These are phyloP conservation scores for Syncephalastrum monosporum DNA, from an alignment of 371 early-diverging fungal genomes.

Conservation along the genomic window DNA sequence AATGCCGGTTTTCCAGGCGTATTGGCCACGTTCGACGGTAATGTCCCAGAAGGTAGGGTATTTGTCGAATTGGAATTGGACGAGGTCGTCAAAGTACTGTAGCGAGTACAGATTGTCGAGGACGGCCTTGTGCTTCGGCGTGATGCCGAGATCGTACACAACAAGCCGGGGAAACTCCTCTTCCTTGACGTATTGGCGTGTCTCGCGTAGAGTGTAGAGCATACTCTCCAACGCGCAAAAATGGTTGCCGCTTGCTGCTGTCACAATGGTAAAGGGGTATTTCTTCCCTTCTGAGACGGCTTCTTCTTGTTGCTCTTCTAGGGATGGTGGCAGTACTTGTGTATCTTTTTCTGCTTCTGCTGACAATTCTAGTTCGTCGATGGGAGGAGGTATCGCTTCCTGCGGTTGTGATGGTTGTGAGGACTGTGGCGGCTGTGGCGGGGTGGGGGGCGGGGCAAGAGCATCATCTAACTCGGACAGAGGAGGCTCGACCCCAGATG, in stretches of 20 bases:
- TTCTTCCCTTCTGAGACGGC: not conserved
- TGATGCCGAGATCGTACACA: slow-evolving; percentile 50
- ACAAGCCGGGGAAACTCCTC: slow-evolving; percentile 35
- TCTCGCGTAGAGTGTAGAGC: slow-evolving; percentile 33
- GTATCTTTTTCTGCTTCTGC: too few species aligned
- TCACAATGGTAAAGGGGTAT: slow-evolving; percentile 40
- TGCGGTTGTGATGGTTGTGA: not conserved
- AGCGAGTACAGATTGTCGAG: slow-evolving; percentile 28
- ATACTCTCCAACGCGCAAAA: slow-evolving; percentile 52
- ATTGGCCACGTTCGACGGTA: slow-evolving; percentile 44
- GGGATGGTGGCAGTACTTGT: not conserved
- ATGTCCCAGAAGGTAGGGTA: slow-evolving; percentile 58
- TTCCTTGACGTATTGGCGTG: slow-evolving; percentile 12
- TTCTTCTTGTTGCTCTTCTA: not conserved
- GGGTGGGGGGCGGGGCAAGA: not conserved
- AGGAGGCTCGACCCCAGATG: not conserved
- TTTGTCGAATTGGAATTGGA: slow-evolving; percentile 35
- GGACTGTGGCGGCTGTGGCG: not conserved
- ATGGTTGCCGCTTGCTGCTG: slow-evolving; percentile 53
- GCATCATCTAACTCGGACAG: too few species aligned
- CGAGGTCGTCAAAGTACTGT: slow-evolving; percentile 37
- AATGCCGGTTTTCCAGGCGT: slow-evolving; percentile 61
- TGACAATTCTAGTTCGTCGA: too few species aligned
- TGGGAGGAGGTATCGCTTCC: too few species aligned
- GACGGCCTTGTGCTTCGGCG: slow-evolving; percentile 23